Evolutionary conservation across 176 grass and related monocot species (phyloP).

Genomic region (Zea mays): DNA sequence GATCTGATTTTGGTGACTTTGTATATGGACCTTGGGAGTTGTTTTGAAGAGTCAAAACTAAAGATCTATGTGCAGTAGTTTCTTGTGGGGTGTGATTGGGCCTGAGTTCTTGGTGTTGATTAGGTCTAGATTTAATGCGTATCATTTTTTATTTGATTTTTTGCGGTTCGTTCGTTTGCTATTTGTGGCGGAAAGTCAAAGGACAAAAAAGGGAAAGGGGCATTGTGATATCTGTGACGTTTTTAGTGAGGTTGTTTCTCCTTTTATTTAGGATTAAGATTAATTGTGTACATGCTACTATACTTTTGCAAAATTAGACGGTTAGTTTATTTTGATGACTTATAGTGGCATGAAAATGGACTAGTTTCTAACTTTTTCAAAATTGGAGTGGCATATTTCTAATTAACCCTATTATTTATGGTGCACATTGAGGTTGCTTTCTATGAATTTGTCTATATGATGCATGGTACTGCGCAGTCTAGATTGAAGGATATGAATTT

Average conservation of each 20-base stretch:
- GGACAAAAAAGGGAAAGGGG: not conserved
- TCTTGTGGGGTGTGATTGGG: not conserved
- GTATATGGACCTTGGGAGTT: not conserved
- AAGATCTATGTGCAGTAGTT: not conserved
- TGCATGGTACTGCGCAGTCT: not conserved
- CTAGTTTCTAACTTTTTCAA: too few species aligned
- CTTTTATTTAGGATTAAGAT: not conserved
- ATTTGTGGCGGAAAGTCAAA: not conserved
- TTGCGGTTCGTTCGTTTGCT: not conserved
- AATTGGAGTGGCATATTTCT: too few species aligned
- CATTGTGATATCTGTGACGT: conserved; percentile 29
- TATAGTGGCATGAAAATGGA: too few species aligned
- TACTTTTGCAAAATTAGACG: too few species aligned
- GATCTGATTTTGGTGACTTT: not conserved
- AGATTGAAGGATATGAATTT: not conserved
- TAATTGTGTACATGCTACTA: too few species aligned
- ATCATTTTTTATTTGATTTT: conserved; percentile 19
- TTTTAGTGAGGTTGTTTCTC: not conserved
- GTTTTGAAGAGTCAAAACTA: not conserved
- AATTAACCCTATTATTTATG: not conserved
- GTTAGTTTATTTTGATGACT: too few species aligned
- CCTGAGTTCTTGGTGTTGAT: not conserved
- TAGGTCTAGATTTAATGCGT: not conserved
- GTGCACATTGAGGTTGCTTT: not conserved
- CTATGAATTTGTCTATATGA: not conserved